Conservation (phyloP, 805 yeast species). For the Pichia occidentalis region DNA sequence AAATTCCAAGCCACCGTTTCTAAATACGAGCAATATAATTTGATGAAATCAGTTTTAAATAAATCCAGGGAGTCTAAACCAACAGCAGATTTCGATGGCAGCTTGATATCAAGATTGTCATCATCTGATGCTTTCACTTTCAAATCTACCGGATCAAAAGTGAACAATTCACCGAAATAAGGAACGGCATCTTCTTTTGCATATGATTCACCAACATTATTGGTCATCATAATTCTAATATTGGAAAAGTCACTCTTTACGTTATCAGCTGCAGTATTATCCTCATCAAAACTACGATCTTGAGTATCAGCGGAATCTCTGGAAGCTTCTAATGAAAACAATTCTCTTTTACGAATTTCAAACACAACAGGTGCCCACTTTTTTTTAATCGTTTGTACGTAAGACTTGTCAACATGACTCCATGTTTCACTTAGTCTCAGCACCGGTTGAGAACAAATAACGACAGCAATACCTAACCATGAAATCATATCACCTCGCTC, state of each 20-base stretch:
- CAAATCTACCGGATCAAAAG: conserved; percentile 22
- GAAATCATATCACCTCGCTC: conserved; percentile 86
- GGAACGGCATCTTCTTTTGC: conserved; percentile 78
- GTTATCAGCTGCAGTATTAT: conserved; percentile 50
- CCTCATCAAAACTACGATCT: conserved; percentile 27
- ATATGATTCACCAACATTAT: conserved; percentile 73
- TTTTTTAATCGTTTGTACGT: conserved; percentile 53
- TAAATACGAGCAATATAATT: conserved; percentile 58
- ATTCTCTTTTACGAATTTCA: conserved; percentile 63
- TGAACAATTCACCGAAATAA: conserved; percentile 79
- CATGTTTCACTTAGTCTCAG: conserved; percentile 69
- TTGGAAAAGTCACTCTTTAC: not conserved
- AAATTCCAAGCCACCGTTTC: conserved; percentile 66
- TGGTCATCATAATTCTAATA: conserved; percentile 70
- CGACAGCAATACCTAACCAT: conserved; percentile 86
- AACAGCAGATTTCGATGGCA: not conserved
- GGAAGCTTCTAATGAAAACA: conserved; percentile 4
- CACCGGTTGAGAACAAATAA: conserved; percentile 75
- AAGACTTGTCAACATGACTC: conserved; percentile 58
- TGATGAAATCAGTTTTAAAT: conserved; percentile 24
- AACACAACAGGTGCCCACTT: conserved; percentile 94
- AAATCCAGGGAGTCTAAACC: conserved; percentile 1
- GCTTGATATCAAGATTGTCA: conserved; percentile 28
- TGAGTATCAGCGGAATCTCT: conserved; percentile 31
- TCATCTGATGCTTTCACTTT: not conserved